A percentile compares a stretch with the other conserved stretches of the same genome.
Conservation (phyloP, 495 filamentous ascomycete genomes). For the Melanomma pulvis-pyrius region DNA sequence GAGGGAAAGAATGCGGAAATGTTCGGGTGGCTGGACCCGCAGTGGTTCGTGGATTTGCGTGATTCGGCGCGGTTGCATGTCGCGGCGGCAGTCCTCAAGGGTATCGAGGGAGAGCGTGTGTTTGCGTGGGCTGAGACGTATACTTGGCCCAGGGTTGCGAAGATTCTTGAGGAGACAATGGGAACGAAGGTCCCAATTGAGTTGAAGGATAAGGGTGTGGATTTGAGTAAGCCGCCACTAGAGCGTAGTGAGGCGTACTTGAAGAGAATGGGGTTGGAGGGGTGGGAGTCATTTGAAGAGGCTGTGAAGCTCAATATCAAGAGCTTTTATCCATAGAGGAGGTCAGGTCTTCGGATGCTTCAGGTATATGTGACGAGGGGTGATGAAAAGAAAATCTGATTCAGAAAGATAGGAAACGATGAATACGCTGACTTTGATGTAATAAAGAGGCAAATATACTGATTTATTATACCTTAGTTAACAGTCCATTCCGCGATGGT, state of each 20-base stretch:
- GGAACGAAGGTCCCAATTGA: not conserved
- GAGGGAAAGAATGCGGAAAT: conserved; percentile 11
- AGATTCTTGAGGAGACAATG: conserved; percentile 8
- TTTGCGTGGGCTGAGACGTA: conserved; percentile 15
- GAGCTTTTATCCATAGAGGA: conserved; percentile 9
- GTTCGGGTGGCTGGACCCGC: conserved; percentile 10
- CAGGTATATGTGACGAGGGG: too few relatives aligned
- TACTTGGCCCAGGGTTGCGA: conserved; percentile 2
- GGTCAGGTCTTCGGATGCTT: too few relatives aligned
- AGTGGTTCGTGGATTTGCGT: conserved; percentile 8
- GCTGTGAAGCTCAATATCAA: conserved; percentile 10
- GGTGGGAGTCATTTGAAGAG: conserved; percentile 13
- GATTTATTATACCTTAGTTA: too few relatives aligned
- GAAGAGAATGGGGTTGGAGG: not conserved
- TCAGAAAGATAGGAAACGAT: too few relatives aligned
- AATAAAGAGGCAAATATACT: too few relatives aligned
- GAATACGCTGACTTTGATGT: too few relatives aligned
- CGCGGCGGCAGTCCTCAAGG: conserved; percentile 2
- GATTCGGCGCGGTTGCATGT: conserved; percentile 20
- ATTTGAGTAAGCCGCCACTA: not conserved
- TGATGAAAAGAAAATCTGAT: not conserved
- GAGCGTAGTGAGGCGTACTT: not conserved
- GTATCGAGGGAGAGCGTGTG: conserved; percentile 10
- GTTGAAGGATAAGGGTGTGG: conserved; percentile 6
- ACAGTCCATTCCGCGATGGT: too few relatives aligned